A percentile compares a stretch with the other conserved stretches of the same genome.
Conservation (phyloP, 2,329 filamentous ascomycete genomes). For the Nothophaeocryptopus gaeumannii region DNA sequence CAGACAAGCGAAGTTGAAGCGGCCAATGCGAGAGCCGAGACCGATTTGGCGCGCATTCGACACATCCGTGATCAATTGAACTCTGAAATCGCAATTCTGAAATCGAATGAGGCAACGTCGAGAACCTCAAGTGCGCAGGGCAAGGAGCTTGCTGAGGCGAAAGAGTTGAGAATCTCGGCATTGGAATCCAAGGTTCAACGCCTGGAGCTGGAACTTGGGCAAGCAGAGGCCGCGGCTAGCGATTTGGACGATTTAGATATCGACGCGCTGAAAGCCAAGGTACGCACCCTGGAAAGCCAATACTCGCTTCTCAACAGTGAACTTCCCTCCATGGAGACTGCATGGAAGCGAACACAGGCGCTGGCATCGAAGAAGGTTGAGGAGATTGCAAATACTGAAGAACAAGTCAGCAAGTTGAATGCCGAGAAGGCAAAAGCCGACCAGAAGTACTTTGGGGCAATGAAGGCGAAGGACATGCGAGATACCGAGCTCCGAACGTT, state of each 20-base stretch:
- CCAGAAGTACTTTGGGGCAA: slow-evolving; percentile 94
- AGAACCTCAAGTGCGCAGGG: slow-evolving; percentile 67
- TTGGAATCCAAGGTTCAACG: slow-evolving; percentile 81
- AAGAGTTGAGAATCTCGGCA: slow-evolving; percentile 75
- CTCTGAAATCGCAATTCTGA: slow-evolving; percentile 76
- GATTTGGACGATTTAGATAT: slow-evolving; percentile 58
- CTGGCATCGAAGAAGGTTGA: slow-evolving; percentile 83
- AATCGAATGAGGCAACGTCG: slow-evolving; percentile 74
- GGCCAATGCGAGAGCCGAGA: slow-evolving; percentile 75
- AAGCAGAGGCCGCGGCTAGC: slow-evolving; percentile 34
- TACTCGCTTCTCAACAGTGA: slow-evolving; percentile 83
- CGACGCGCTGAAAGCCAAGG: slow-evolving; percentile 72
- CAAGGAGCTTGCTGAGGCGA: slow-evolving; percentile 74
- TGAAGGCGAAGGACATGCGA: slow-evolving; percentile 87
- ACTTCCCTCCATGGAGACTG: slow-evolving; percentile 81
- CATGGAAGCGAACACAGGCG: slow-evolving; percentile 84
- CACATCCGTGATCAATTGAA: slow-evolving; percentile 79
- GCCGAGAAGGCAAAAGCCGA: slow-evolving; percentile 95
- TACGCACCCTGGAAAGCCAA: slow-evolving; percentile 72
- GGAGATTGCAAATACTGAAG: slow-evolving; percentile 72
- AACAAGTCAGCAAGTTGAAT: slow-evolving; percentile 68
- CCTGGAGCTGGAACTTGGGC: slow-evolving; percentile 57
- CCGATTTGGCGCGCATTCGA: slow-evolving; percentile 81
- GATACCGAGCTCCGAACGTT: slow-evolving; percentile 76
- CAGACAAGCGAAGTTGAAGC: slow-evolving; percentile 75